Base-by-base conservation (phyloP, 2,329 filamentous ascomycete genomes). In the Dothideomycetidae sp. region DNA sequence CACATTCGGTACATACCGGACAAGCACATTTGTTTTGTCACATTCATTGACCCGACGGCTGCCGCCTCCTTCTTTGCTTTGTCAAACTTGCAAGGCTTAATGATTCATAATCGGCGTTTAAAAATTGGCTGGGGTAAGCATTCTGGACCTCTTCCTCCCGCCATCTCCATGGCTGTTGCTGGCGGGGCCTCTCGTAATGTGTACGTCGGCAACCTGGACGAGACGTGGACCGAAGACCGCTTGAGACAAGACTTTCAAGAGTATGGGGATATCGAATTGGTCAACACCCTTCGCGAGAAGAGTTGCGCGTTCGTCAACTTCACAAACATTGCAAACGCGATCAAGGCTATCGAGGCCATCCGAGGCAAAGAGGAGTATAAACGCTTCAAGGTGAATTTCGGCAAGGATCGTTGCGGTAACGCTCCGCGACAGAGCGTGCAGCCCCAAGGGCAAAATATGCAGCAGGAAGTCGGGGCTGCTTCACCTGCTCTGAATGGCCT, bases 41-140 rank as follows among this genome's bases (percentile, higher is more conserved):
- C 90, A 1, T 98, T 98, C 62, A 96, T 98, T 58, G 90, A 98
- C 54, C 90, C 90, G 5, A 98, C 90, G 15, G 92, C 90, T 3
- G 90, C 90, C 15, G 90, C 90, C 29, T 94, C 88, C 1, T 98
- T 98, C 67, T 98, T 94, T 52, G 90, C 90, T 29, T 67, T 98
- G 42, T 94, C 86, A 71, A 96, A 96, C 62, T 68, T 98, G 17
- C 90, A 98, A 57, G 90, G 90, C 15, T 66, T 98, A 47, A 98
- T 98, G 90, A 98, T 98, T 51, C 90, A 98, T 66, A 98, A 98
- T 63, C 76, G 90, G 46, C 78, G 90, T 37, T 68, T 98, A 48
- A 98, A 98, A 72, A 94, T 98, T 57, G 90, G 90, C 47, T 98
- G 90, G 90, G 90, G 90, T 46, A 98, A 98, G 69, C 90, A 98